These are phyloP conservation scores for Tolypocladium cylindrosporum DNA, from an alignment of 2,329 filamentous ascomycete species.

Conservation along the genomic window DNA sequence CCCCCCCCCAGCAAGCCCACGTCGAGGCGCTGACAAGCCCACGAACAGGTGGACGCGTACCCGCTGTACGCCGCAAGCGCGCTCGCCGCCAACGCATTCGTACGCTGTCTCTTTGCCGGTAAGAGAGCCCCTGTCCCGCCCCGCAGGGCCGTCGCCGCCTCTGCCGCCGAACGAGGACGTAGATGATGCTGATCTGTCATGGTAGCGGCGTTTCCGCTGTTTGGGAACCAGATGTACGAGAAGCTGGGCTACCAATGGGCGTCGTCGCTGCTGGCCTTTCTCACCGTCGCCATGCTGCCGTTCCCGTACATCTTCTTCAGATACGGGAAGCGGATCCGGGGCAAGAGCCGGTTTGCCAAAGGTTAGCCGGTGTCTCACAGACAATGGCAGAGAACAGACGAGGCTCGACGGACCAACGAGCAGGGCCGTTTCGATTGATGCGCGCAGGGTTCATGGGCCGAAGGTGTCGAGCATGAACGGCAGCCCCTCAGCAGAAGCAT, in stretches of 20 bases:
- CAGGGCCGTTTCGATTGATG: not conserved
- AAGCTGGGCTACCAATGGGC: slow-evolving; percentile 63
- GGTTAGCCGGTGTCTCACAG: slow-evolving; percentile 6
- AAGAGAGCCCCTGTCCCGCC: slow-evolving; percentile 12
- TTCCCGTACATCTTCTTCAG: slow-evolving; percentile 55
- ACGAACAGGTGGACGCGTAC: slow-evolving; percentile 58
- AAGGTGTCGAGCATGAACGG: not conserved
- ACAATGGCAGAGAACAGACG: not conserved
- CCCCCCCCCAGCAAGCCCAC: too few species aligned
- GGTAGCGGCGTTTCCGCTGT: slow-evolving; percentile 63
- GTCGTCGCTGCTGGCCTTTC: slow-evolving; percentile 48
- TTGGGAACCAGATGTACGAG: slow-evolving; percentile 64
- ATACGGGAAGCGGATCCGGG: slow-evolving; percentile 47
- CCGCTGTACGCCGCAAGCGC: slow-evolving; percentile 66
- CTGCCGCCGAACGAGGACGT: not conserved
- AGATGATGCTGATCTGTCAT: slow-evolving; percentile 5
- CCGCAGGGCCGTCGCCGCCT: not conserved
- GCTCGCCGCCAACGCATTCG: slow-evolving; percentile 74
- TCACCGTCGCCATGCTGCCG: slow-evolving; percentile 52
- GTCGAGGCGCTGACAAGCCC: not conserved
- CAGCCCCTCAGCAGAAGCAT: not conserved
- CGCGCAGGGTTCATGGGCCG: not conserved
- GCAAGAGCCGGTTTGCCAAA: slow-evolving; percentile 42
- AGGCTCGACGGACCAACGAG: not conserved
- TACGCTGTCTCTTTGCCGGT: slow-evolving; percentile 66